Base-by-base conservation (phyloP, 1,284 basidiomycete genomes). In the Papiliotrema laurentii region DNA sequence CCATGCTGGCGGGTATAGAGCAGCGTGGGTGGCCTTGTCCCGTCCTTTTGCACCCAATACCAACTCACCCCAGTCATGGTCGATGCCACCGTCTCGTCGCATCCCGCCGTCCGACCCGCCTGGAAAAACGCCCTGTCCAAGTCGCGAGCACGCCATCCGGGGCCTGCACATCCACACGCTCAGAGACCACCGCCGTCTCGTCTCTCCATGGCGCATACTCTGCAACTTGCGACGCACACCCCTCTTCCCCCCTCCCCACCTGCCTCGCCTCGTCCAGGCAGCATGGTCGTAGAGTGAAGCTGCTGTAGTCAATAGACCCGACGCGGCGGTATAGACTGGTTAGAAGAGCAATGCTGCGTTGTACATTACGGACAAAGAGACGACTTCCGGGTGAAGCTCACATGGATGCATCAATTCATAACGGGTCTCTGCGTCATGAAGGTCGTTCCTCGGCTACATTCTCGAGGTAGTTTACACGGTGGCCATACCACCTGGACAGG, bases 181-280 rank as follows among this genome's bases (percentile, higher is more conserved):
- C n/a, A n/a, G n/a, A n/a, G n/a, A n/a, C 22, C 28, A 30, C 10
- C 40, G 28, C 7, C 33, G 19, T 18, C 10, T 4, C 35, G 22
- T 18, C 38, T 5, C 22, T n/a, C 21, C 6, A 5, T n/a, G 27
- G 38, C 22, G 5, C 36, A 35, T 24, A 24, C 18, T 16, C 40
- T 56, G 22, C 42, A 54, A 21, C 14, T 56, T 21, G 61, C 61
- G 11, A 41, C 43, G 5, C 19, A 41, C 11, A 55, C 57, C 10
- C 59, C 61, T 16, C 43, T 63, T 22, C 61, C 61, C 2, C 56
- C 49, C 36, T 60, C 59, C 25, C 60, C 38, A 34, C 47, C 39
- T 3, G 30, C 43, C 13, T 44, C 43, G 18, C 43, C 43, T 28
- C 24, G 16, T 30, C 41, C 41, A 7, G 41, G 25, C 27, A 7